phyloP scores from a whole-genome alignment of 345 rosid genomes.

The Hirschfeldia incana region DNA sequence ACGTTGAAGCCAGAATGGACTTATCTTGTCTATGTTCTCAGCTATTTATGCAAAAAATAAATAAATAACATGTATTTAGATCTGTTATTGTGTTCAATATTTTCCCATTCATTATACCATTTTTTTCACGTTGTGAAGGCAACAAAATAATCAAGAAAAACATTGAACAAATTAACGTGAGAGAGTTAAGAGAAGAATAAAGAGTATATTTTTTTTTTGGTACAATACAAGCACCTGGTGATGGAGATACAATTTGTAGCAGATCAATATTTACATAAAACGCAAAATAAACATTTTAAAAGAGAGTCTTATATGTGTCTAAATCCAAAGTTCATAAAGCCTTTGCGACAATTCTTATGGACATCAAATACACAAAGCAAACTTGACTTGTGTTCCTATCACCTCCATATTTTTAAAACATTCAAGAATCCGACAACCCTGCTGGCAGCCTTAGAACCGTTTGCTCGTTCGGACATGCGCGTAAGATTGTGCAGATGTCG shows the following conservation, averaged over 20 bases:
- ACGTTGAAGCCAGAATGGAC: neutral
- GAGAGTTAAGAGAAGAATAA: neutral
- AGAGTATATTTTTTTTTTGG: neutral
- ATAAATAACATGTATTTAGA: no score
- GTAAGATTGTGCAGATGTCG: conserved; percentile 73
- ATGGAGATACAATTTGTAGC: neutral
- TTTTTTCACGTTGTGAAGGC: no score
- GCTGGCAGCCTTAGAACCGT: conserved; percentile 15
- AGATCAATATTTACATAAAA: conserved; percentile 27
- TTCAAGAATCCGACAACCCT: conserved; percentile 33
- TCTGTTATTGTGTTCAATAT: neutral
- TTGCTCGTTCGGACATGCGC: conserved; percentile 55
- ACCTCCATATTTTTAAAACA: neutral
- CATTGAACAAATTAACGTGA: neutral
- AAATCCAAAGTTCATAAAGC: conserved; percentile 12
- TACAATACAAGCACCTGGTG: neutral
- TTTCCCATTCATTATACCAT: no score
- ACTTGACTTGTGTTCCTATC: neutral
- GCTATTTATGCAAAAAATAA: neutral
- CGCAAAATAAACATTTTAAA: conserved; percentile 11
- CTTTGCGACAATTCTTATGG: conserved; percentile 13
- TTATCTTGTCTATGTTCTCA: neutral
- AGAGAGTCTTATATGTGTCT: neutral
- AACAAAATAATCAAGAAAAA: neutral
- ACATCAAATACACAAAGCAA: neutral